phyloP scores from a whole-genome alignment of 2,329 filamentous ascomycete species.

The Thelonectria discophora region DNA sequence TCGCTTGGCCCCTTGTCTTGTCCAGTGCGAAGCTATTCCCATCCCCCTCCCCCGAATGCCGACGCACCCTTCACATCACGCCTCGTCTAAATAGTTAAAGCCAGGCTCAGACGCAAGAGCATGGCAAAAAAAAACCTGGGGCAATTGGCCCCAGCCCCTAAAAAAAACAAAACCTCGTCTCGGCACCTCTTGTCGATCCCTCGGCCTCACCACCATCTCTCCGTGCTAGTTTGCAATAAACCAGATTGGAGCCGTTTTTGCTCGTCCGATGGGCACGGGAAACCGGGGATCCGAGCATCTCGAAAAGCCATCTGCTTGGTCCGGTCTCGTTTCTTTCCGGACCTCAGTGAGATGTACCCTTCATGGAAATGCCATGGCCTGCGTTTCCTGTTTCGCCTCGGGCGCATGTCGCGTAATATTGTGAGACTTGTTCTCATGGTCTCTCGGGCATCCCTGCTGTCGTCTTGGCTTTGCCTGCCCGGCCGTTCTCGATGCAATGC shows the following conservation, averaged over 20 bases:
- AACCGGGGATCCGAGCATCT: not conserved
- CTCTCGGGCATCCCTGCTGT: not conserved
- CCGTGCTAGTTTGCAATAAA: slow-evolving; percentile 11
- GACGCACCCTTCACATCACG: slow-evolving; percentile 16
- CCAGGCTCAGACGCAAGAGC: slow-evolving; percentile 8
- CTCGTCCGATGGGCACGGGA: not conserved
- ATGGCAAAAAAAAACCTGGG: slow-evolving; percentile 16
- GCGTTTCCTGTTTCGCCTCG: slow-evolving; percentile 10
- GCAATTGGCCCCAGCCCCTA: slow-evolving; percentile 6
- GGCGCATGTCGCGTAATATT: slow-evolving; percentile 12
- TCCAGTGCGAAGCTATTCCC: slow-evolving; percentile 16
- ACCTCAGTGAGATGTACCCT: slow-evolving; percentile 11
- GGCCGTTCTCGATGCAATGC: not conserved
- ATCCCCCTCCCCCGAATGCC: slow-evolving; percentile 18
- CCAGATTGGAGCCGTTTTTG: slow-evolving; percentile 4
- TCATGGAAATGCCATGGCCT: slow-evolving; percentile 6
- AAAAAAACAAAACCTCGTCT: slow-evolving; percentile 17
- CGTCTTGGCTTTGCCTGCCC: slow-evolving; percentile 8
- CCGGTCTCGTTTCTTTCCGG: not conserved
- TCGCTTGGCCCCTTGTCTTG: not conserved
- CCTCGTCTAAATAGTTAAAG: slow-evolving; percentile 4
- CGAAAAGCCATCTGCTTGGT: not conserved
- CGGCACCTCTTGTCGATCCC: slow-evolving; percentile 21
- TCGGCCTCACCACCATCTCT: slow-evolving; percentile 6
- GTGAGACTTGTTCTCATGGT: slow-evolving; percentile 4